These are phyloP conservation scores for Stereocaulon alpinum DNA, from an alignment of 495 filamentous ascomycete species.

Conservation along the genomic window DNA sequence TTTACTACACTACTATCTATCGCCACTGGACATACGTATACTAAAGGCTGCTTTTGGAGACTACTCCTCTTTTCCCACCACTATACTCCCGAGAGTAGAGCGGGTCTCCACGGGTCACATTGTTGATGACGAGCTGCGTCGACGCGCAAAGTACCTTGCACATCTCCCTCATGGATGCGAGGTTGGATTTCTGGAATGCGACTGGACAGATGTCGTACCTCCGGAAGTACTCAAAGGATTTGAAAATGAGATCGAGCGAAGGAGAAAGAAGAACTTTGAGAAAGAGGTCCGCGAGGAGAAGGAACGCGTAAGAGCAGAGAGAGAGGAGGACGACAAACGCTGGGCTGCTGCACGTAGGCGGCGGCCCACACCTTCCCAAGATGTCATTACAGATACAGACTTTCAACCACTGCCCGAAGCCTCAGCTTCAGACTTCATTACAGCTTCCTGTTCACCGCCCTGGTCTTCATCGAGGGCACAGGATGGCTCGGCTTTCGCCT, in stretches of 20 bases:
- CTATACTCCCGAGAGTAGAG: conserved; percentile 82
- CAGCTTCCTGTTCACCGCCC: conserved; percentile 46
- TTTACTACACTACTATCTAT: conserved; percentile 83
- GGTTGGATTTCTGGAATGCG: conserved; percentile 88
- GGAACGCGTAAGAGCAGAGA: conserved; percentile 78
- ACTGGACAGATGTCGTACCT: conserved; percentile 86
- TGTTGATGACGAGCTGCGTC: conserved; percentile 80
- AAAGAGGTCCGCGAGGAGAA: conserved; percentile 87
- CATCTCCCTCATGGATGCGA: conserved; percentile 91
- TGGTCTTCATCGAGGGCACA: conserved; percentile 36
- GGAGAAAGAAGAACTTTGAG: conserved; percentile 70
- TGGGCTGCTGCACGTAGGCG: conserved; percentile 45
- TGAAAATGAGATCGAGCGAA: conserved; percentile 61
- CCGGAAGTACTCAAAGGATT: conserved; percentile 67
- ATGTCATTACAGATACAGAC: conserved; percentile 41
- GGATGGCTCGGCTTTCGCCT: conserved; percentile 47
- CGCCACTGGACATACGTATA: conserved; percentile 90
- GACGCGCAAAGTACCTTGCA: conserved; percentile 78
- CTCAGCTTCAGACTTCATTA: conserved; percentile 33
- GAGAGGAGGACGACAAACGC: conserved; percentile 58
- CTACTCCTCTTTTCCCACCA: conserved; percentile 76
- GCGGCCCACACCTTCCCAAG: conserved; percentile 33
- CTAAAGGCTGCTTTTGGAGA: conserved; percentile 80
- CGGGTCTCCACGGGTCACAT: conserved; percentile 84
- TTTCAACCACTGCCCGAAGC: conserved; percentile 54